A percentile compares a stretch with the other conserved stretches of the same genome.
Conservation (phyloP, 2,329 filamentous ascomycete species). For the Scedosporium apiospermum region DNA sequence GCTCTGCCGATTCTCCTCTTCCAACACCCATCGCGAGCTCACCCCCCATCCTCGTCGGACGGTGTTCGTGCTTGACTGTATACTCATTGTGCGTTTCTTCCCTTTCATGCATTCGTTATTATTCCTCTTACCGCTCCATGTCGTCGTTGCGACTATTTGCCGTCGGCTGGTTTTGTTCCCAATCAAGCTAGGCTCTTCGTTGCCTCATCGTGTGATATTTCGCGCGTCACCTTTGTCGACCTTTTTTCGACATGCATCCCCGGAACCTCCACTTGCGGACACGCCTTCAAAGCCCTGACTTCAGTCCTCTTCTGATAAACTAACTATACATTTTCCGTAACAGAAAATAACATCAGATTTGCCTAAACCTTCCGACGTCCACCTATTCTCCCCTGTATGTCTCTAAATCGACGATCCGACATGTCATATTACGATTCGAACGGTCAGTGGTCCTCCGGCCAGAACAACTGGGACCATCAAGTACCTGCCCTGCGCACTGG, state of each 20-base stretch:
- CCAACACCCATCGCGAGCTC: not conserved
- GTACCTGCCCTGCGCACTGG: slow-evolving; percentile 30
- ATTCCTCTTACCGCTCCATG: not conserved
- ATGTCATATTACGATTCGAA: slow-evolving; percentile 38
- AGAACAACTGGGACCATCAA: slow-evolving; percentile 38
- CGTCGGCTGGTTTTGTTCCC: not conserved
- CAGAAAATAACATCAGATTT: not conserved
- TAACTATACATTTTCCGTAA: too few species aligned
- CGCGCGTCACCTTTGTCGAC: not conserved
- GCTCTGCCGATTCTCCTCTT: not conserved
- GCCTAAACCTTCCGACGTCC: not conserved
- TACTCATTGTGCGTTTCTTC: not conserved
- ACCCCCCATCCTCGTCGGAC: not conserved
- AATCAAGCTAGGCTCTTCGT: not conserved
- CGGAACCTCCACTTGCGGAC: not conserved
- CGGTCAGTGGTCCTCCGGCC: slow-evolving; percentile 24
- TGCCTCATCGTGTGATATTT: not conserved
- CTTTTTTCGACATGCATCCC: too few species aligned
- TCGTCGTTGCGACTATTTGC: not conserved
- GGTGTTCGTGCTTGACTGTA: not conserved
- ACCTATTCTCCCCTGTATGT: not conserved
- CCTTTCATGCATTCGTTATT: not conserved
- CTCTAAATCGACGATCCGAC: slow-evolving; percentile 10
- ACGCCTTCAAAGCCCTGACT: not conserved
- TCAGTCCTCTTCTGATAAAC: too few species aligned